Conservation (phyloP, 257 asterid genomes). For the Jaltomata sinuosa region DNA sequence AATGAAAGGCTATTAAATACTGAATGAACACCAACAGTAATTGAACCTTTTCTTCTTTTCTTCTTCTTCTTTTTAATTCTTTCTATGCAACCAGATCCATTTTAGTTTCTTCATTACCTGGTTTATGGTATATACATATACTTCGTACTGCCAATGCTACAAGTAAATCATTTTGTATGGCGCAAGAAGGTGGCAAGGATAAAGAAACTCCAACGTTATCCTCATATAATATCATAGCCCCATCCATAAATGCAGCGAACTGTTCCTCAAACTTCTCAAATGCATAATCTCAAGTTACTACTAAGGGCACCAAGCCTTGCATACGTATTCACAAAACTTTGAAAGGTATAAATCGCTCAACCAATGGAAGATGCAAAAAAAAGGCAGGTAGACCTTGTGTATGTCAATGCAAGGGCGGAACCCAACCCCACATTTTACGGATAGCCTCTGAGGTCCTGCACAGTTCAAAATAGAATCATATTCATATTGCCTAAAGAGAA, state of each 20-base stretch:
- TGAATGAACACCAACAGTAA: background rate
- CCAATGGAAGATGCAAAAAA: background rate
- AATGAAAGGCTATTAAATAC: background rate
- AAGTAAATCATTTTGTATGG: background rate
- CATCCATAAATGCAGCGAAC: background rate
- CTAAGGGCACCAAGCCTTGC: background rate
- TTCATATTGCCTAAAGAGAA: background rate
- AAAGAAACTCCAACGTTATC: background rate
- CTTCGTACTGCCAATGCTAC: background rate
- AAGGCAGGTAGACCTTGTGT: constrained; percentile 59
- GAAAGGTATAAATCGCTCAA: background rate
- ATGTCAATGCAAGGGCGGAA: constrained; percentile 98
- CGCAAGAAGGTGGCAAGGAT: background rate
- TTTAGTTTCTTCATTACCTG: background rate
- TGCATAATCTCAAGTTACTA: background rate
- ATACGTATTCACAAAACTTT: background rate
- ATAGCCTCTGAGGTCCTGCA: constrained; percentile 43
- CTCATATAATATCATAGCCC: background rate
- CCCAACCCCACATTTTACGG: constrained; percentile 46
- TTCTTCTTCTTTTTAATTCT: background rate
- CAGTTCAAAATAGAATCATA: constrained; percentile 3
- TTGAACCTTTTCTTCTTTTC: background rate
- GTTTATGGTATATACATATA: background rate
- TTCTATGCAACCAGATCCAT: background rate
- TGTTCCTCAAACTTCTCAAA: background rate